Conservation (phyloP, 2,329 filamentous ascomycete genomes). For the Ceratocystis alfenasii region DNA sequence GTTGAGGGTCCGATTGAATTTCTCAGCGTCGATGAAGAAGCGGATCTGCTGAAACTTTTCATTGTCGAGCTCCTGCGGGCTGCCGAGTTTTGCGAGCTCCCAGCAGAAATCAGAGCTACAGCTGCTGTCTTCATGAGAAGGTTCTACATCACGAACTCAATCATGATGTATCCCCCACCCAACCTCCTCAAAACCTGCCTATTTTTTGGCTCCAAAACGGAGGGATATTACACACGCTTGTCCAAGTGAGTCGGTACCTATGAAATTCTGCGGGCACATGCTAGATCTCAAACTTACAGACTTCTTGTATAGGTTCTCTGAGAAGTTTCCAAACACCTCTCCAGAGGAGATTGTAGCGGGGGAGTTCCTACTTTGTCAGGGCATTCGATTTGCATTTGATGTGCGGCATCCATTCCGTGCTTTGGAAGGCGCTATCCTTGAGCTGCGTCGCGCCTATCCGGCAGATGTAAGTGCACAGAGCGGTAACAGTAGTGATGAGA, state of each 20-base stretch:
- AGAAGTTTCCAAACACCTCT: slow-evolving; percentile 57
- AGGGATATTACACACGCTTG: slow-evolving; percentile 62
- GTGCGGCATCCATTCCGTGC: slow-evolving; percentile 82
- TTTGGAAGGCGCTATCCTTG: slow-evolving; percentile 75
- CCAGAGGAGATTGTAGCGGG: slow-evolving; percentile 76
- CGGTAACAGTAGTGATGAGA: neutral
- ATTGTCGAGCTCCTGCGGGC: slow-evolving; percentile 47
- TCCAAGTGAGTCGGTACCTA: slow-evolving; percentile 28
- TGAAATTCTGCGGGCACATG: no score
- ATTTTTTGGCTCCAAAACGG: slow-evolving; percentile 88
- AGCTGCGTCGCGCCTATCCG: slow-evolving; percentile 56
- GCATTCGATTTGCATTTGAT: slow-evolving; percentile 84
- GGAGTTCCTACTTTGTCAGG: slow-evolving; percentile 86
- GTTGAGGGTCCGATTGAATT: slow-evolving; percentile 43
- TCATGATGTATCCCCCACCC: slow-evolving; percentile 91
- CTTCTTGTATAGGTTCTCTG: slow-evolving; percentile 42
- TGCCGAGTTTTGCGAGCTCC: slow-evolving; percentile 36
- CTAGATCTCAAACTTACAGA: neutral
- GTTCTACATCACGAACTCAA: slow-evolving; percentile 90
- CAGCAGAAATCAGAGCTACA: slow-evolving; percentile 41
- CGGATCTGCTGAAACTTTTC: slow-evolving; percentile 69
- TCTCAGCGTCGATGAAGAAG: slow-evolving; percentile 72
- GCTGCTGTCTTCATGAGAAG: slow-evolving; percentile 82
- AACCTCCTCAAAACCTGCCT: slow-evolving; percentile 81
- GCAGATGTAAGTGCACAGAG: slow-evolving; percentile 37